Evolutionary conservation across 176 grass and related monocot genomes (phyloP).

Genomic region (Tuctoria greenei): DNA sequence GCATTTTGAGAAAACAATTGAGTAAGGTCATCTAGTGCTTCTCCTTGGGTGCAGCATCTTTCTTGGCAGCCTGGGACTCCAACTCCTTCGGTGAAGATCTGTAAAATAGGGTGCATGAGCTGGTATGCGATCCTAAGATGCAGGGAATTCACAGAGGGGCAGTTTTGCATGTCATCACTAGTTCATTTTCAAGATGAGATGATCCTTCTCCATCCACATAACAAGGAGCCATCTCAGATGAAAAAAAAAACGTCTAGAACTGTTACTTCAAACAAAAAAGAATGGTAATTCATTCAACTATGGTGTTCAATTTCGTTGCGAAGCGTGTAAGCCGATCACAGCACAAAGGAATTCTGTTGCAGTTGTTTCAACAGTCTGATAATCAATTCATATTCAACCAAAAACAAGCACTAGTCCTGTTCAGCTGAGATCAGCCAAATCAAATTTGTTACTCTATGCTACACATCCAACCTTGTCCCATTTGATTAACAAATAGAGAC

Average conservation of each 20-base stretch:
- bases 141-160: not conserved
- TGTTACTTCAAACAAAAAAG: not conserved
- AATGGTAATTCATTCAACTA: not conserved
- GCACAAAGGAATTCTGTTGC: not conserved
- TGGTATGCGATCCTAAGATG: not conserved
- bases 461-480: not conserved
- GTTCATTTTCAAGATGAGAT: not conserved
- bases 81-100: constrained; percentile 64
- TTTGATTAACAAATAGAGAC: not conserved
- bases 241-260: not conserved
- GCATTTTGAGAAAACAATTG: not conserved
- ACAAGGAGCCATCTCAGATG: not conserved
- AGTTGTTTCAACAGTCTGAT: not conserved
- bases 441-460: not conserved
- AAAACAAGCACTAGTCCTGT: not conserved
- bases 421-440: not conserved
- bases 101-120: constrained; percentile 16
- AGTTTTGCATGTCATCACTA: not conserved
- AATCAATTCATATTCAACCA: not conserved
- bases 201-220: not conserved
- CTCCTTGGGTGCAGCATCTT: constrained; percentile 59
- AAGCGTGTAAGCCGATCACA: not conserved
- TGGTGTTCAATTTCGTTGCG: not conserved
- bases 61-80: constrained; percentile 62
- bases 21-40: constrained; percentile 46